Evolutionary conservation across 768 basidiomycete species (phyloP), one percentile per base, ranked within the genome.

Genomic region (Rhizopogon sp.): DNA sequence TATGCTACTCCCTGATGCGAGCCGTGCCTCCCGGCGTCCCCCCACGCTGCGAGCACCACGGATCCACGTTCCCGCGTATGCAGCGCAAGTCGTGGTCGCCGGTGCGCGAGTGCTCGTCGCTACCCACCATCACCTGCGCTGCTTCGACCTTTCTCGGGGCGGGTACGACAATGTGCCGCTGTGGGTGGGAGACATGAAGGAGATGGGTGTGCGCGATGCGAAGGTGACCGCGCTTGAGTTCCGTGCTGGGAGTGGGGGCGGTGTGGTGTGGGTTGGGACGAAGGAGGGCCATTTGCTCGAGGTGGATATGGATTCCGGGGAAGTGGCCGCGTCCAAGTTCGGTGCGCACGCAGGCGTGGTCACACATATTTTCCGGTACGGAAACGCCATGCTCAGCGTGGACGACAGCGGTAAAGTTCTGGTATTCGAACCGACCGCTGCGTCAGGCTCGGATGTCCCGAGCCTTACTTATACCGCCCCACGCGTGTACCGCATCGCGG

Each of bases 241-340:
- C 66, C 77, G 87, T 14, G 79, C 87, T 0, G 76, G 78, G 2
- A 61, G 59, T 2, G 61, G 66, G 9, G 90, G 88, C 2, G 75
- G 75, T 31, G 77, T 81, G 53, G 62, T 93, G 2, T 98, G 95
- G 95, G 72, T 87, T 10, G 96, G 95, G 4, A 92, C 92, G 29
- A 93, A 90, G 72, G 93, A 96, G 25, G 96, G 96, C 0, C 84
- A 88, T 66, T 56, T 99, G 25, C 77, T 87, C 60, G 94, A 97
- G 74, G 60, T 96, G 53, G 92, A 98, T 64, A 74, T 88, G 39
- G 70, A 78, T 52, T 82, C 77, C 2, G 87, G 85, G 0, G 60
- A 62, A 5, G 68, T 93, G 17, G 75, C 76, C 2, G 83, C 81
- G 13, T 72, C 77, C 33, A 89, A 85, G 57, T 74, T 77, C 37